A percentile compares a stretch with the other conserved stretches of the same genome.
phyloP scores from a whole-genome alignment of 352 stramenopile species.

The Phytophthora pisi region DNA sequence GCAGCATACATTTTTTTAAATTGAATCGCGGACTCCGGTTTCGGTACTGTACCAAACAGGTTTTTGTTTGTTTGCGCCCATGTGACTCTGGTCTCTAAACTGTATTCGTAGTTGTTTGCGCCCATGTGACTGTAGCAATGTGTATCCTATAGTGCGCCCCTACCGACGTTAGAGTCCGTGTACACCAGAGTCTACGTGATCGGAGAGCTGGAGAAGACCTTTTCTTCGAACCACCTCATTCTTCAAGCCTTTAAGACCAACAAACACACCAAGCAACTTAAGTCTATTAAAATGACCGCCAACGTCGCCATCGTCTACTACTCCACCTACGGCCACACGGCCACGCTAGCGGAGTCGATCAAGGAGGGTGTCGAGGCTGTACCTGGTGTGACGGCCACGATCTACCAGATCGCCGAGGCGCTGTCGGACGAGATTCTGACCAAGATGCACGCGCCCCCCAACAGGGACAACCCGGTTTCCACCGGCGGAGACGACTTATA shows the following conservation, averaged over 20 bases:
- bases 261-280: not conserved
- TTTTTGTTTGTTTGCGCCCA: no score
- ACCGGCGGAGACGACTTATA: no score
- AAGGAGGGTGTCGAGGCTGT: conserved; percentile 20
- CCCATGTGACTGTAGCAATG: no score
- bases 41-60: no score
- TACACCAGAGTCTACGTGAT: not conserved
- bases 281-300: conserved; percentile 5
- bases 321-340: conserved; percentile 18
- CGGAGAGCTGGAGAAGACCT: not conserved
- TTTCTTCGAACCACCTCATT: not conserved
- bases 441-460: conserved; percentile 19
- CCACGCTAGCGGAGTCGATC: conserved; percentile 10
- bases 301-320: conserved; percentile 30
- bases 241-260: conserved; percentile 1
- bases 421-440: conserved; percentile 17
- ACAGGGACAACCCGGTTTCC: conserved; percentile 5
- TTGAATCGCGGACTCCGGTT: no score
- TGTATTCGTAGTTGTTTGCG: no score
- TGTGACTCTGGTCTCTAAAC: no score
- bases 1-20: no score
- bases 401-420: conserved; percentile 20
- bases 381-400: conserved; percentile 10
- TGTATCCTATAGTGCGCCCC: no score
- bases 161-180: no score